Evolutionary conservation across 169 alveolate genomes (phyloP), one percentile per base, ranked within the genome.

Genomic region (Eimeria mitis): DNA sequence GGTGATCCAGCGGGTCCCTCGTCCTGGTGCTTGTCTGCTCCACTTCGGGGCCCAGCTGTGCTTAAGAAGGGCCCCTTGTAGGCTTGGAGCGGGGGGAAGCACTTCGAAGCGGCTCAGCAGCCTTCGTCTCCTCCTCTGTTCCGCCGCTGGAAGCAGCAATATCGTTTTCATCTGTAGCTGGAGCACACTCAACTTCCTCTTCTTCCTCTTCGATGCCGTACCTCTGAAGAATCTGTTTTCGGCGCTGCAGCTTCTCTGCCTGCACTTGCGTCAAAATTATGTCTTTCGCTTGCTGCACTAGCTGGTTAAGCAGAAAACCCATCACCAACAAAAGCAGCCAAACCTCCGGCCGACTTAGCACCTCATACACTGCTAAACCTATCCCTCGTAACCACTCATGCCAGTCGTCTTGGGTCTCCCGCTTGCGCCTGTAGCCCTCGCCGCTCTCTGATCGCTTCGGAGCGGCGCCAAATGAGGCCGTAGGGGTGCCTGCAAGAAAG

Each of bases 301-400:
- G 68, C 83, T 87, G 92, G 34, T 87, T 40, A 49, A 87, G 54
- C 61, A 87, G 23, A 44, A 49, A 87, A 47, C 81, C 92, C 37
- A 87, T 44, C 78, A 87, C 63, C 13, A 87, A 25, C 65, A 63
- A n/a, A 19, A 87, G 71, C 68, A 87, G 71, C 92, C 92, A 87
- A 52, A 87, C 78, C 81, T 87, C 92, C 52, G 92, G 92, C n/a
- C 92, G 92, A 16, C 59, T 37, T 31, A 87, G 6, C 34, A 87
- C 59, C 65, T 63, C 92, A 47, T 63, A 40, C 28, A 63, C 81
- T 40, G 65, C 52, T 25, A 40, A 23, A 81, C 92, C 56, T 5
- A 40, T 61, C 63, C 65, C 78, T 61, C 47, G 5, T 2, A 87
- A 19, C 92, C 92, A 87, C 13, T 44, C 61, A 25, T 40, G 47